Evolutionary conservation across 306 rosid genomes (phyloP), one percentile per base, ranked within the genome.

Genomic region (Vigna angularis): DNA sequence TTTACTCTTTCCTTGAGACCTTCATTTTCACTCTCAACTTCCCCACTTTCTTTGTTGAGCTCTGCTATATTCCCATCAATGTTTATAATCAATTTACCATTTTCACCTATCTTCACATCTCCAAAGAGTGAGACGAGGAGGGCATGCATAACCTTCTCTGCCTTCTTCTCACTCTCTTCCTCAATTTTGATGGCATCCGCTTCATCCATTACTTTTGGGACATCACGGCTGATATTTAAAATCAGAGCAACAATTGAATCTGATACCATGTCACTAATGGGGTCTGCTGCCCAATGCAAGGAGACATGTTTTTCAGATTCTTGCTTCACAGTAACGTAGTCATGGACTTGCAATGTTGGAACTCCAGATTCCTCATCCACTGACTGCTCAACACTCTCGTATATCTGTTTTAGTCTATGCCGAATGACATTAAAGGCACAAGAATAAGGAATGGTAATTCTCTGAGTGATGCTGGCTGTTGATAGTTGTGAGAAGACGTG

Each of bases 401-500:
- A 94, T 74, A 94, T 91, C 82, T 85, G 96, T 83, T 78, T 86
- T 20, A 94, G 95, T 53, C 95, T 85, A 53, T 87, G 96, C 20
- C 59, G 82, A 80, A 94, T 83, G 69, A 92, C 85, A 42, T 81
- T 73, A 22, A 94, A 94, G 81, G 89, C 77, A 45, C 83, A 87
- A n/a, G 93, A 82, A 81, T 73, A 92, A 2, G 97, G 97, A 80
- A 94, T 94, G 30, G 97, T 94, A 68, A 92, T 90, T 69, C 95
- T 90, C 85, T 94, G 98, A 18, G 90, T 86, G 45, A 94, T 66
- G 62, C 85, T 90, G 63, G 97, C 88, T 0, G 98, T 92, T 15
- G 95, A 87, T 57, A 92, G 87, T 84, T 94, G 97, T 2, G 98
- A 92, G 81, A 94, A 94, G 81, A 94, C 88, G 78, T 94, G 97